These are phyloP conservation scores for Apiospora malaysiana DNA, from an alignment of 2,329 filamentous ascomycete genomes.

Conservation along the genomic window DNA sequence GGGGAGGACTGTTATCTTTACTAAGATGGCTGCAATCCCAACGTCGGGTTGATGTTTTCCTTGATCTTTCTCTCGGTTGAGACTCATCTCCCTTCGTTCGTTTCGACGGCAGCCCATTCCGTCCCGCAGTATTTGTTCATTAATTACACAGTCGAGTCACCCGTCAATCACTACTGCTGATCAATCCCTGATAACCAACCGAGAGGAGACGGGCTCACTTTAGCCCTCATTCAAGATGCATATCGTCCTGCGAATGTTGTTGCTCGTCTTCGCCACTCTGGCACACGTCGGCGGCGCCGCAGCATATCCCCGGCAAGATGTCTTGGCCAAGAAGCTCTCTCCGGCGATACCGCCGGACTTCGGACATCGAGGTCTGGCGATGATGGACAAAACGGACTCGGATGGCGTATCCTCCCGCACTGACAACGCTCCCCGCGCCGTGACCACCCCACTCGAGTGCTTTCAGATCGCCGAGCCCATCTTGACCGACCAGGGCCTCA, in stretches of 20 bases:
- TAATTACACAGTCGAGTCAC: background rate
- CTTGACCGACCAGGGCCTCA: slow-evolving; percentile 52
- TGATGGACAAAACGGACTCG: background rate
- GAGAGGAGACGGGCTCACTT: background rate
- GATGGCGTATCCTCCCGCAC: background rate
- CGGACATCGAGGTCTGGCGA: background rate
- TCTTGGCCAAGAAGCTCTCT: background rate
- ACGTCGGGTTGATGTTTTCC: background rate
- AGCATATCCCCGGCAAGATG: background rate
- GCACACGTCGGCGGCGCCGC: background rate
- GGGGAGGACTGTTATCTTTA: background rate
- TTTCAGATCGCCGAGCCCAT: slow-evolving; percentile 75
- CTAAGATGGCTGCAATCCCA: background rate
- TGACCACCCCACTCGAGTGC: slow-evolving; percentile 55
- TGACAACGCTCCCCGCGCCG: slow-evolving; percentile 14
- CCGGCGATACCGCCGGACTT: background rate
- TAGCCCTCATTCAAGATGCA: background rate
- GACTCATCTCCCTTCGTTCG: background rate
- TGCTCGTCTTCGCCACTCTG: background rate
- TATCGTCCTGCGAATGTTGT: background rate
- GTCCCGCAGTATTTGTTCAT: background rate
- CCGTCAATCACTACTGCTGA: background rate
- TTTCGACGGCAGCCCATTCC: background rate
- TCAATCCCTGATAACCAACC: background rate
- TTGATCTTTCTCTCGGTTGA: background rate